Evolutionary conservation across 768 basidiomycete genomes (phyloP).

Genomic region (Calocybe gangraenosa): DNA sequence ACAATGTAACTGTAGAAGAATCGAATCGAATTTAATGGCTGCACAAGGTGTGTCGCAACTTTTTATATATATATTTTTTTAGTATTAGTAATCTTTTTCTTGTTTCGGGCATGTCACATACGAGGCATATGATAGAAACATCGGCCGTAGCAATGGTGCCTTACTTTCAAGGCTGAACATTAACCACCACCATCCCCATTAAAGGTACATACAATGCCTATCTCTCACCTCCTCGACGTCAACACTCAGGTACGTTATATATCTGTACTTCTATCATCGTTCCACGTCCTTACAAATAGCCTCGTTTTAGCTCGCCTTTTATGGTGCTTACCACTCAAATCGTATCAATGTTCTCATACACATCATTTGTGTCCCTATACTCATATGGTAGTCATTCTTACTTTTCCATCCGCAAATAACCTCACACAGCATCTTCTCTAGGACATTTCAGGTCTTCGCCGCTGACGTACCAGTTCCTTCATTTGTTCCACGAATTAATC

Average conservation of each 20-base stretch:
- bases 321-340: constrained; percentile 89
- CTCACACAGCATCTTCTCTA: constrained; percentile 23
- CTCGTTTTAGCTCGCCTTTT: constrained; percentile 85
- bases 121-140: constrained; percentile 16
- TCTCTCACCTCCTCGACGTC: constrained; percentile 53
- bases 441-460: constrained; percentile 59
- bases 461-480: constrained; percentile 46
- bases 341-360: constrained; percentile 83
- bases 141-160: constrained; percentile 5
- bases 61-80: no score
- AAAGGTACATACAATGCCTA: constrained; percentile 19
- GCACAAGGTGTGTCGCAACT: no score
- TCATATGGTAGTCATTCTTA: constrained; percentile 60
- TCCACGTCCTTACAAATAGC: no score
- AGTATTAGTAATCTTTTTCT: no score
- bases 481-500: constrained; percentile 49
- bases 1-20: no score
- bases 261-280: no score
- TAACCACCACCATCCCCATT: constrained; percentile 22
- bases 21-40: no score
- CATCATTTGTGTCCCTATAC: constrained; percentile 76
- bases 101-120: constrained; percentile 17
- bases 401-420: neutral
- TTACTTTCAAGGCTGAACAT: constrained; percentile 12
- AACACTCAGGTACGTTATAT: constrained; percentile 55